phyloP scores from a whole-genome alignment of 164 flowering plant species.

The Saururus chinensis region DNA sequence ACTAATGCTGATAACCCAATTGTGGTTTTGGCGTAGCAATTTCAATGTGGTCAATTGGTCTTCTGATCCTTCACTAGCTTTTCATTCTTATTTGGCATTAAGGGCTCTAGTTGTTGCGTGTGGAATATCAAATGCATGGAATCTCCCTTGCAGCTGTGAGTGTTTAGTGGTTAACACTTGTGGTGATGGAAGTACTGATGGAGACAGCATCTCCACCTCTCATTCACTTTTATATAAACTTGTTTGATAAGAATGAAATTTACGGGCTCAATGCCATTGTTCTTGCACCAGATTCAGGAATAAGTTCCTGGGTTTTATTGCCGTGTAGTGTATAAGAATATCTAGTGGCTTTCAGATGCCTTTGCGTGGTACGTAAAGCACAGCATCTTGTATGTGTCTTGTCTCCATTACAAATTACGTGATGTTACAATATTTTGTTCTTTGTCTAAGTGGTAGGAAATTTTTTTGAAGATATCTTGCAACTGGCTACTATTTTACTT shows the following conservation, averaged over 20 bases:
- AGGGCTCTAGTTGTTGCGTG: constrained; percentile 20
- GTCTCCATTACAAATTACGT: neutral
- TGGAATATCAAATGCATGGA: constrained; percentile 34
- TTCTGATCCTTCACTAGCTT: neutral
- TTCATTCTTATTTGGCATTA: constrained; percentile 12
- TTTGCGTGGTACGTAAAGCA: neutral
- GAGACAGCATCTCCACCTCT: constrained; percentile 17
- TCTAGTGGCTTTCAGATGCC: neutral
- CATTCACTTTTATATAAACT: constrained; percentile 5
- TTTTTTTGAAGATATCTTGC: neutral
- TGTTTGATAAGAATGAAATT: constrained; percentile 16
- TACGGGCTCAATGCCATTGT: constrained; percentile 13
- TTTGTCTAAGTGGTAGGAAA: neutral
- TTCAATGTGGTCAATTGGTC: neutral
- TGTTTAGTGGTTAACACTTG: constrained; percentile 40
- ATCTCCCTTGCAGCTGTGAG: constrained; percentile 10
- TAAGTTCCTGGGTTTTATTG: constrained; percentile 30
- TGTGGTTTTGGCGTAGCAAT: neutral
- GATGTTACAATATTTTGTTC: neutral
- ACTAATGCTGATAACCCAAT: neutral
- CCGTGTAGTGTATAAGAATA: neutral
- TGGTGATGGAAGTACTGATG: constrained; percentile 42
- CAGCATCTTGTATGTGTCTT: neutral
- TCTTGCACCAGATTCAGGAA: constrained; percentile 28
- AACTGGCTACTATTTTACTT: neutral